Conservation (phyloP, 768 basidiomycete genomes). For the Termitomyces sp. region DNA sequence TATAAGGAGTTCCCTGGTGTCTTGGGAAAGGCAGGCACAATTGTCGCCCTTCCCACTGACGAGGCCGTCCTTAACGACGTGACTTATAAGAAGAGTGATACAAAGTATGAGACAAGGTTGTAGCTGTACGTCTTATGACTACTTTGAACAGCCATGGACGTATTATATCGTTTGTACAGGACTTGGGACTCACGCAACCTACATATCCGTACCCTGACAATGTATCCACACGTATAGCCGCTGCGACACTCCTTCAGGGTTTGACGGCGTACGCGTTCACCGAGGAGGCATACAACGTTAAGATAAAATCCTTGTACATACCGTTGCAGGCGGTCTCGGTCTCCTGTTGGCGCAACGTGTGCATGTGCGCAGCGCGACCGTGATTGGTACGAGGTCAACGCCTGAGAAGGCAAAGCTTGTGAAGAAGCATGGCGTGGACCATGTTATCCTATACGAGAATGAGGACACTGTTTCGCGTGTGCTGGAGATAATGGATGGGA, state of each 20-base stretch:
- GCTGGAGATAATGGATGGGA: constrained; percentile 67
- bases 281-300: constrained; percentile 80
- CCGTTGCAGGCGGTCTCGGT: constrained; percentile 87
- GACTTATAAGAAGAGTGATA: constrained; percentile 60
- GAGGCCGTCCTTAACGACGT: constrained; percentile 50
- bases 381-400: constrained; percentile 93
- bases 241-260: constrained; percentile 67
- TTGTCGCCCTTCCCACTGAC: constrained; percentile 73
- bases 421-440: constrained; percentile 72
- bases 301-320: constrained; percentile 82
- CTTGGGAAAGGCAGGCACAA: constrained; percentile 75
- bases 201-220: constrained; percentile 57
- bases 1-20: constrained; percentile 52
- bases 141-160: not conserved
- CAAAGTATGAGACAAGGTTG: constrained; percentile 67
- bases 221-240: constrained; percentile 57
- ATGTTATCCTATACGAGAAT: constrained; percentile 76
- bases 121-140: constrained; percentile 41
- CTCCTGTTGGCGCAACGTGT: constrained; percentile 63
- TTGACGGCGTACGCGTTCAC: constrained; percentile 73
- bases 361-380: constrained; percentile 71
- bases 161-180: constrained; percentile 25
- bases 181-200: constrained; percentile 65
- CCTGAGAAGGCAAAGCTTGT: constrained; percentile 79
- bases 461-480: constrained; percentile 74